A percentile compares a stretch with the other conserved stretches of the same genome.
Evolutionary conservation across 139 green algal genomes (phyloP).

Genomic region (Pedinophyceae sp.): DNA sequence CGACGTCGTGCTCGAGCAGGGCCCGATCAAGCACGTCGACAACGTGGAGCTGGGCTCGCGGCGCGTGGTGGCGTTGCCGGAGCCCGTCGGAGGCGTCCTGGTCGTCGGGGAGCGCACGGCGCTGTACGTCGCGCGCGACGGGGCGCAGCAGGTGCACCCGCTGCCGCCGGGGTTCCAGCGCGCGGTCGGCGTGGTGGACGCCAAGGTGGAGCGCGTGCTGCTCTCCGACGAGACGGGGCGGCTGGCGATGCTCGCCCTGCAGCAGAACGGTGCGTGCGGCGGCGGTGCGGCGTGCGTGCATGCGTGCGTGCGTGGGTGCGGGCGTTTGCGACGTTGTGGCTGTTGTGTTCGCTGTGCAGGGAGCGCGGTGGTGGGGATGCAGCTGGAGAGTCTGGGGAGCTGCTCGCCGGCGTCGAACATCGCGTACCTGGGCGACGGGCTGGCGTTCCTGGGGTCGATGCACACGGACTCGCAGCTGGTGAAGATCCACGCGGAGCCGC

Average conservation of each 20-base stretch:
- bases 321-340: background rate
- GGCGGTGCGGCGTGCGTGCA: background rate
- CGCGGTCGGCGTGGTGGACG: background rate
- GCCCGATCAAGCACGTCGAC: background rate
- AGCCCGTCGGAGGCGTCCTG: slow-evolving; percentile 11
- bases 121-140: background rate
- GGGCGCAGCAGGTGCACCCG: background rate
- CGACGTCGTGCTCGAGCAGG: background rate
- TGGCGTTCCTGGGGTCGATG: slow-evolving; percentile 65
- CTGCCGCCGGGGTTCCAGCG: background rate
- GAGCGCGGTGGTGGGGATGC: slow-evolving; percentile 37
- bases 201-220: background rate
- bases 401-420: slow-evolving; percentile 54
- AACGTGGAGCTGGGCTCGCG: background rate
- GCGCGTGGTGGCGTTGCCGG: background rate
- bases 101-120: slow-evolving; percentile 9
- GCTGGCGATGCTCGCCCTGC: background rate
- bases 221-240: background rate
- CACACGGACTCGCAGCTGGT: slow-evolving; percentile 62
- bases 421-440: slow-evolving; percentile 81
- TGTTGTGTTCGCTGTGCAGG: background rate
- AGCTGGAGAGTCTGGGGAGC: slow-evolving; percentile 62
- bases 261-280: slow-evolving; percentile 4
- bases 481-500: slow-evolving; percentile 24
- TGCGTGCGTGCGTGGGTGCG: no score